Percentiles rank a stretch among this genome's conserved stretches.
Evolutionary conservation across 148 eudicot genomes (phyloP).

Genomic region (Rhododendron kiyosumense): DNA sequence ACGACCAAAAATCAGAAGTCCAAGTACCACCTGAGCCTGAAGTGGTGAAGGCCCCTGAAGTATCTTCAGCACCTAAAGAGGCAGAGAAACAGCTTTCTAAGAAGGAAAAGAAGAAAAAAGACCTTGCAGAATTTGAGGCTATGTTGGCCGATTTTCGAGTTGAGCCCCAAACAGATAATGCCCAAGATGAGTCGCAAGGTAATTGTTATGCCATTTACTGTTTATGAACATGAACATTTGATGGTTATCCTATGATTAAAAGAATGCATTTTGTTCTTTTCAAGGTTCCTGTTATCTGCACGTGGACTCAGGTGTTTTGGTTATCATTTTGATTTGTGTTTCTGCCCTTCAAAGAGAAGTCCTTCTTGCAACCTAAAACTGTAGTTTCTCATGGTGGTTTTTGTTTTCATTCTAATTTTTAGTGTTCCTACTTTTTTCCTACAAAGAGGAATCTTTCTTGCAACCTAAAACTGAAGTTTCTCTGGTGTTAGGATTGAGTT

Average conservation of each 20-base stretch:
- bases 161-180: constrained; percentile 22
- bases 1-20: constrained; percentile 42
- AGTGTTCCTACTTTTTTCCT: too few species aligned
- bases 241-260: neutral
- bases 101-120: constrained; percentile 63
- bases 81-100: constrained; percentile 55
- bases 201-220: neutral
- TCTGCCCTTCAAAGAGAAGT: neutral
- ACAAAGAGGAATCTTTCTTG: neutral
- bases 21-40: constrained; percentile 33
- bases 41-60: constrained; percentile 36
- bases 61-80: constrained; percentile 43
- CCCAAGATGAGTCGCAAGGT: constrained; percentile 24
- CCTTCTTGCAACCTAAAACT: neutral
- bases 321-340: neutral
- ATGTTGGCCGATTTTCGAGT: constrained; percentile 54
- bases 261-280: neutral
- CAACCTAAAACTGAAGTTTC: neutral
- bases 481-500: neutral
- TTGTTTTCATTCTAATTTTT: too few species aligned
- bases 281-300: neutral
- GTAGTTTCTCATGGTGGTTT: neutral
- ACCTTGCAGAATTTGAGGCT: constrained; percentile 62
- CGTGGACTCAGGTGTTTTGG: neutral
- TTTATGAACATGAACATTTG: neutral